A percentile compares a stretch with the other conserved stretches of the same genome.
Conservation (phyloP, 495 filamentous ascomycete genomes). For the Penicillium subrubescens region DNA sequence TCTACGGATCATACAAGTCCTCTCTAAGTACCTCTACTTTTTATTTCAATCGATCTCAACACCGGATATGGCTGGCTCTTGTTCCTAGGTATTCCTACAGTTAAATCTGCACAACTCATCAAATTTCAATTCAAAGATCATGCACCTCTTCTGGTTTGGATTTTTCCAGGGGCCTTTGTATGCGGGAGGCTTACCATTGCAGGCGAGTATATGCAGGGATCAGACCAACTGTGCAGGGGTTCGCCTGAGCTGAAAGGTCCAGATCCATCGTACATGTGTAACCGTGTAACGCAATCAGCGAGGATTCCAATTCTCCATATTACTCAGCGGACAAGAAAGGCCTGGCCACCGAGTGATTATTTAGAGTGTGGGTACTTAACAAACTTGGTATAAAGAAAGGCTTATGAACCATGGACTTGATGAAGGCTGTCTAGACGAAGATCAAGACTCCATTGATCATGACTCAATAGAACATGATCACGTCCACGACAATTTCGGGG, state of each 20-base stretch:
- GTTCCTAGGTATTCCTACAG: not conserved
- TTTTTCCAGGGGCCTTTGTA: not conserved
- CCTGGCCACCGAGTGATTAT: not conserved
- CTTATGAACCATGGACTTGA: not conserved
- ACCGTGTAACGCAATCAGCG: not conserved
- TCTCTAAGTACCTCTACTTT: no score
- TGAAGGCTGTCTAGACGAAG: not conserved
- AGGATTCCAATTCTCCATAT: not conserved
- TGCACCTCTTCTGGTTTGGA: not conserved
- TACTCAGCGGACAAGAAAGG: not conserved
- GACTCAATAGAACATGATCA: not conserved
- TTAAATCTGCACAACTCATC: not conserved
- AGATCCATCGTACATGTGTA: not conserved
- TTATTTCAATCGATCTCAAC: not conserved
- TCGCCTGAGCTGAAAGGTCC: slow-evolving; percentile 1
- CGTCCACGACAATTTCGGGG: not conserved
- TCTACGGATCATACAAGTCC: no score
- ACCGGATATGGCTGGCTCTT: not conserved
- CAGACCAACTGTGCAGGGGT: not conserved
- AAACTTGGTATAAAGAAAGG: not conserved
- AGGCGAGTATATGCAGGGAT: slow-evolving; percentile 4
- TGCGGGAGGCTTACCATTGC: not conserved
- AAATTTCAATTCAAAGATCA: not conserved
- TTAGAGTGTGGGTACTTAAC: not conserved
- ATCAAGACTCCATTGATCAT: not conserved